Conservation (phyloP, 169 alveolate genomes). For the Haemoproteus tartakovskyi region DNA sequence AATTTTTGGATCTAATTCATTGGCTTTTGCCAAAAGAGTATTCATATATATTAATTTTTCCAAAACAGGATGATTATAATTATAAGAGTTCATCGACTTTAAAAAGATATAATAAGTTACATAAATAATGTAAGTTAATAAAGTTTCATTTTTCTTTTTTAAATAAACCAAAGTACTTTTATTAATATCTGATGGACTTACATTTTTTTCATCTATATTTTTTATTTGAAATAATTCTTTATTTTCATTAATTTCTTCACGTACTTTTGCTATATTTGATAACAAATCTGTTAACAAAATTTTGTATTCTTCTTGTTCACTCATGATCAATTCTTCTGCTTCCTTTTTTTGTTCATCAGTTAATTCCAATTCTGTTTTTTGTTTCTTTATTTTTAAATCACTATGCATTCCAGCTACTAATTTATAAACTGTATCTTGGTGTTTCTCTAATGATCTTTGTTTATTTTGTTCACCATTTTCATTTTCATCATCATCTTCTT, state of each 20-base stretch:
- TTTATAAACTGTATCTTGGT: conserved; percentile 43
- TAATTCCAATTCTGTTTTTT: conserved; percentile 11
- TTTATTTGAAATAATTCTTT: conserved; percentile 48
- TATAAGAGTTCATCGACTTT: conserved; percentile 68
- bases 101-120: conserved; percentile 70
- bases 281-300: conserved; percentile 64
- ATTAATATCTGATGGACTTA: conserved; percentile 54
- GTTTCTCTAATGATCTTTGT: conserved; percentile 48
- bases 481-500: not conserved
- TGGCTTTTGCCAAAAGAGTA: conserved; percentile 48
- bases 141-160: conserved; percentile 70
- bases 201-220: conserved; percentile 56
- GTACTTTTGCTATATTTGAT: conserved; percentile 52
- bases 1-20: conserved; percentile 58
- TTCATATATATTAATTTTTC: conserved; percentile 69
- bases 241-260: conserved; percentile 57
- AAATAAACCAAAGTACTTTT: conserved; percentile 66
- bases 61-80: conserved; percentile 71
- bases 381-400: conserved; percentile 66
- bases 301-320: conserved; percentile 59
- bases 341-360: conserved; percentile 43
- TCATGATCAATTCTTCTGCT: conserved; percentile 49
- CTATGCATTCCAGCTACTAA: conserved; percentile 59
- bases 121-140: conserved; percentile 69
- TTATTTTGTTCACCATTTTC: conserved; percentile 10